Evolutionary conservation across 2,329 filamentous ascomycete species (phyloP), one percentile per base, ranked within the genome.

Genomic region (Hymenotorrendiella dingleyae): DNA sequence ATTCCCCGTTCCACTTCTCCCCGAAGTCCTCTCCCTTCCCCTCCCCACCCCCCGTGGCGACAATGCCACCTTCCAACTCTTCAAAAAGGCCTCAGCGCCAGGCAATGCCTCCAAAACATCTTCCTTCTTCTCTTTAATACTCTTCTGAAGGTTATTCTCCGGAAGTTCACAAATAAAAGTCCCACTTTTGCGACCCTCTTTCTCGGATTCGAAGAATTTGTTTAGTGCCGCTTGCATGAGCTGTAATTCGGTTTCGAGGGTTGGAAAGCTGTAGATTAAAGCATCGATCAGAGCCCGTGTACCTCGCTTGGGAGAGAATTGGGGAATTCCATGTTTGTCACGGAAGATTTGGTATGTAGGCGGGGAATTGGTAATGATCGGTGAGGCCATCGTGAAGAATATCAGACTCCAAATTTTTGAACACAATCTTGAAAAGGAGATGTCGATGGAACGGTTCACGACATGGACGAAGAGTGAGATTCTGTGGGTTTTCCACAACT

Each of bases 161-260:
- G 49, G 47, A 12, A 52, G 32, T 24, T 52, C 49, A 23, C 40
- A 52, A 23, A 52, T 40, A 30, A 52, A 47, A 6, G 38, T 33
- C 9, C 35, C 46, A 10, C 46, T 47, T 7, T 14, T 22, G 9
- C 28, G 19, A n/a, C n/a, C n/a, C n/a, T n/a, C n/a, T 14, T 42
- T 39, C 28, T 52, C 49, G 1, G 46, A 49, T 10, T 47, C 49
- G 17, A 52, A 52, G 30, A 52, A 49, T 20, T 48, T 47, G 19
- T 42, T 43, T n/a, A 52, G 29, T 4, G 49, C 49, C 11, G 49
- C 49, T 35, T 52, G 49, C 49, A 52, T 52, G 23, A 52, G 42
- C 22, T 52, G 47, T 6, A 49, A 22, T 20, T 52, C 49, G 16
- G 49, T 52, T 17, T 52, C 47, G 4, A 52, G 27, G 27, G 46